Evolutionary conservation across 1,139 yeast genomes (phyloP), one percentile per base, ranked within the genome.

Genomic region (Sugiyamaella grinbergsii): DNA sequence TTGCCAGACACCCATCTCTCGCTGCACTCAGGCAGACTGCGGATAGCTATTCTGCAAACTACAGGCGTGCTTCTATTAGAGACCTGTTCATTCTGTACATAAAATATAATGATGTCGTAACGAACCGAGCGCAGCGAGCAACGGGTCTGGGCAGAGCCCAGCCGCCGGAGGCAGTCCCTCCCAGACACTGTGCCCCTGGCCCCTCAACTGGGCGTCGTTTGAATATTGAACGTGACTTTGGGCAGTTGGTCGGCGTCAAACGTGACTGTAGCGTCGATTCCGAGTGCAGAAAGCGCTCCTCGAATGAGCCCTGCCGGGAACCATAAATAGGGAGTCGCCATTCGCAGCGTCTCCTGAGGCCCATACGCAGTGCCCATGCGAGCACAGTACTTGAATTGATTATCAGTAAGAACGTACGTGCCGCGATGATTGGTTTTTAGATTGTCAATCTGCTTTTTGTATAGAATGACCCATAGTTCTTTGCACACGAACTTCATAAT

Each of bases 401-500:
- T 80, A 65, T 88, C 96, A 13, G 86, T 81, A 48, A 88, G 72
- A 31, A 88, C 94, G 68, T 83, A 88, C 0, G 93, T 85, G 4
- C 94, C 81, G 49, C 95, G 71, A 66, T 93, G 98, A 66, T 93
- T 93, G 1, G 98, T 93, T 57, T 95, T 78, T 55, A 93, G 74
- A 62, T 89, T 90, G 67, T 90, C 96, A 75, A 93, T 88, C 68
- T 87, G 97, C 67, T 90, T 93, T 42, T 82, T 80, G 69, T 82
- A 90, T 36, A 91, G 65, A 47, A 78, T 71, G 60, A 80, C 81
- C 98, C 98, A 91, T 32, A 91, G 85, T 61, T 93, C 97, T 46
- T 95, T 79, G 68, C 98, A 90, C 1, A 91, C 80, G 63, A 89
- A 90, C 69, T 91, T 91, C 90, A 91, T 87, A 46, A 90, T 79